phyloP scores from a whole-genome alignment of 2,329 filamentous ascomycete species.

The Nemania abortiva region DNA sequence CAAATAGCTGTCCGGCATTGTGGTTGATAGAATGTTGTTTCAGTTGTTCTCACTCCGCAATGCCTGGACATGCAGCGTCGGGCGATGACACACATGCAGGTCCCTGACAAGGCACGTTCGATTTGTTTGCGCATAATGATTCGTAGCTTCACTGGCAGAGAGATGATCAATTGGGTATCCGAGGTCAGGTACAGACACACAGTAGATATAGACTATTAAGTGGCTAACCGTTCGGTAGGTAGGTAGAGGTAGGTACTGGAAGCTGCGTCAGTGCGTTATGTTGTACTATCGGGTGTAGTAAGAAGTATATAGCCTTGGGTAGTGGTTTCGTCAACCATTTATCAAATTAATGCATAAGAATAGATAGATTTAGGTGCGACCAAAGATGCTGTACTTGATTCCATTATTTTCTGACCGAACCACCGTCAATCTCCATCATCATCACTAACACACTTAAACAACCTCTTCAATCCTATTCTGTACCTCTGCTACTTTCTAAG shows the following conservation, averaged over 20 bases:
- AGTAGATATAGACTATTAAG: background rate
- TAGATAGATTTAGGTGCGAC: background rate
- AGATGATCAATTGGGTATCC: conserved; percentile 30
- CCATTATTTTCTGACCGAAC: conserved; percentile 11
- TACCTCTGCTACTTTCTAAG: background rate
- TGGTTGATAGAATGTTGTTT: conserved; percentile 6
- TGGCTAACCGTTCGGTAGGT: background rate
- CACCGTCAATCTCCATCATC: conserved; percentile 8
- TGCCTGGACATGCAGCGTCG: conserved; percentile 28
- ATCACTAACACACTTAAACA: background rate
- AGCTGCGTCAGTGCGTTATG: background rate
- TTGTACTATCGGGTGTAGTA: background rate
- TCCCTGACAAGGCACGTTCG: conserved; percentile 12
- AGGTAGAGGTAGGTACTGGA: conserved; percentile 8
- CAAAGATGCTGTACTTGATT: background rate
- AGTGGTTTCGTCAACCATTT: conserved; percentile 20
- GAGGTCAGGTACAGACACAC: conserved; percentile 5
- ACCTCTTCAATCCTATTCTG: background rate
- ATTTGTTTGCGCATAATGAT: conserved; percentile 25
- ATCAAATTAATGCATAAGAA: background rate
- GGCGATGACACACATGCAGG: conserved; percentile 33
- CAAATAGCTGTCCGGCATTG: conserved; percentile 22
- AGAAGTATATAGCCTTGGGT: background rate
- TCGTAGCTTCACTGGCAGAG: conserved; percentile 31
- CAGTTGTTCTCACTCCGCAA: conserved; percentile 16